phyloP scores from a whole-genome alignment of 805 yeast species.

The Spathaspora arborariae region DNA sequence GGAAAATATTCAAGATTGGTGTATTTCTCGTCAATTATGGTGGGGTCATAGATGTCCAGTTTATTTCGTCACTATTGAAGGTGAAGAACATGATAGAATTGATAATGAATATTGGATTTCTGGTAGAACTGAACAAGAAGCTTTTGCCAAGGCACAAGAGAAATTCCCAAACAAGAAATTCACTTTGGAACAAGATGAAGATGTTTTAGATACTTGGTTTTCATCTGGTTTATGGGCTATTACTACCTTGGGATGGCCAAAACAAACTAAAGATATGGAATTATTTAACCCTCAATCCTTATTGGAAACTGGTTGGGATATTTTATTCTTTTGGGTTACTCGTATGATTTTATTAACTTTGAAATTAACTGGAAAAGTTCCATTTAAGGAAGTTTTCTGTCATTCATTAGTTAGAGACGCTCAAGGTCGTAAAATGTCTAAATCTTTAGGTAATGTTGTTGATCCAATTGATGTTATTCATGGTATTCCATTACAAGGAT shows the following conservation, averaged over 20 bases:
- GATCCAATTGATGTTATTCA: conserved; percentile 93
- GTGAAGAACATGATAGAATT: conserved; percentile 56
- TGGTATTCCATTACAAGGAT: conserved; percentile 76
- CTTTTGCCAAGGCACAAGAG: conserved; percentile 70
- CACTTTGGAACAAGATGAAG: conserved; percentile 91
- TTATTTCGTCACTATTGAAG: conserved; percentile 80
- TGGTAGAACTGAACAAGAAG: conserved; percentile 81
- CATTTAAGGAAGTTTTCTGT: conserved; percentile 96
- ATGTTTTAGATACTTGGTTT: conserved; percentile 98
- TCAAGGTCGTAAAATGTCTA: conserved; percentile 98
- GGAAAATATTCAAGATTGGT: conserved; percentile 97
- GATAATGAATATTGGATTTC: conserved; percentile 86
- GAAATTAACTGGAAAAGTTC: conserved; percentile 85
- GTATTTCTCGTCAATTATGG: conserved; percentile 88
- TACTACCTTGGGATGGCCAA: conserved; percentile 96
- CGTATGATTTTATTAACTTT: conserved; percentile 92
- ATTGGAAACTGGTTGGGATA: conserved; percentile 99
- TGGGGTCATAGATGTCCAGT: conserved; percentile 99
- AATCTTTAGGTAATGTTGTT: conserved; percentile 92
- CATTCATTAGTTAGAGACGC: conserved; percentile 98
- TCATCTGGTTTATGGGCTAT: conserved; percentile 98
- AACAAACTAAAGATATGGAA: conserved; percentile 66
- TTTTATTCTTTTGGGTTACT: conserved; percentile 97
- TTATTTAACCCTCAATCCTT: conserved; percentile 85
- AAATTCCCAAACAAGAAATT: conserved; percentile 69